Conservation (phyloP, 257 asterid species). For the Solanum phureja region DNA sequence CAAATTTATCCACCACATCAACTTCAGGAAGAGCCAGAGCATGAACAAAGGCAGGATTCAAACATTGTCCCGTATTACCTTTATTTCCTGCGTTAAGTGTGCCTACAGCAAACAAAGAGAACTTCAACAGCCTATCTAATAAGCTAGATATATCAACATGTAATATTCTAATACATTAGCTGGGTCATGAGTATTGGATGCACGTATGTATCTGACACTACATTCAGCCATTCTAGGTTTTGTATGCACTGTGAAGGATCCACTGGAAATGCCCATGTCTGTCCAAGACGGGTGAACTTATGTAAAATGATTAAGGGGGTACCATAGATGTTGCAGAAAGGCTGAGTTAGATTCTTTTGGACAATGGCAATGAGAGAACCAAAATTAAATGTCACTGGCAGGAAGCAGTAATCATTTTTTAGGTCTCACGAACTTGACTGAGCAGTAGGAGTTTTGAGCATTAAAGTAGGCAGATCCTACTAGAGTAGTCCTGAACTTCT, state of each 20-base stretch:
- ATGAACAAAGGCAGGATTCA: conserved; percentile 86
- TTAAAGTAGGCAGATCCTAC: neutral
- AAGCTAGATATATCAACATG: neutral
- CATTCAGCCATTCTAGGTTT: neutral
- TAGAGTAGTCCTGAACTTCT: neutral
- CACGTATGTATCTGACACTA: neutral
- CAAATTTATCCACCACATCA: conserved; percentile 60
- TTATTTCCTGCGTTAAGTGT: conserved; percentile 29
- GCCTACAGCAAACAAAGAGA: conserved; percentile 12
- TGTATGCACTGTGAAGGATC: neutral
- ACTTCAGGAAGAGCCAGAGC: conserved; percentile 70
- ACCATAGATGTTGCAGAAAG: neutral
- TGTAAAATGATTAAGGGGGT: neutral
- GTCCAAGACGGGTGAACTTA: neutral
- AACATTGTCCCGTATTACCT: conserved; percentile 53
- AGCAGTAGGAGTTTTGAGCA: neutral
- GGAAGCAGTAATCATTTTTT: neutral
- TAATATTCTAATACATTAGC: neutral
- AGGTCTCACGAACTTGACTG: neutral
- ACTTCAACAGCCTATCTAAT: neutral
- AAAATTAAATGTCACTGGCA: neutral
- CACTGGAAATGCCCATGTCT: neutral
- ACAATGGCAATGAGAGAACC: neutral
- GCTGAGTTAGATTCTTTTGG: neutral
- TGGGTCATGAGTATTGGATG: neutral